Base-by-base conservation (phyloP, 768 basidiomycete species). In the Boletus sp. region DNA sequence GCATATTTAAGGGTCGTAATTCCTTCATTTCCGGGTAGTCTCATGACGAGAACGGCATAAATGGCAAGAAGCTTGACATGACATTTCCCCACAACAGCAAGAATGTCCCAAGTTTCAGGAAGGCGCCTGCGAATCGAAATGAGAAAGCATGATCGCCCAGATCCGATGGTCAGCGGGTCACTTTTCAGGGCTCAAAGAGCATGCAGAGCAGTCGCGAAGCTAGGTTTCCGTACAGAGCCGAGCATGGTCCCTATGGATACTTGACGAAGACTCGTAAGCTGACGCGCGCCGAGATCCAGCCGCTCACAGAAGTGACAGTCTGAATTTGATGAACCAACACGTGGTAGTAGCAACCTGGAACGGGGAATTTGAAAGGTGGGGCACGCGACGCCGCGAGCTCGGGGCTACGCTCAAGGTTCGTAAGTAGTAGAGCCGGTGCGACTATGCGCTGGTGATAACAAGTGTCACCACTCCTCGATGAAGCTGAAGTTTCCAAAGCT, bases 91-190 rank as follows among this genome's bases (percentile, higher is more conserved):
- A n/a, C n/a, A n/a, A n/a, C n/a, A n/a, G n/a, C n/a, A n/a, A n/a
- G n/a, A n/a, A n/a, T n/a, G n/a, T 24, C 24, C 24, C 24, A 24
- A 24, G 24, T 24, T 24, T 24, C 24, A 24, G 24, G 15, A 17
- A n/a, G 35, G 9, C 12, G 12, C 8, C 7, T 29, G 18, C 7
- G 42, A 32, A 42, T 29, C 8, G 44, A 49, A 54, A 49, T 15
- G 47, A 11, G 18, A 47, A 9, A 4, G 17, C 24, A 35, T 39
- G 30, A 2, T 35, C 20, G 4, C 20, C 51, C 47, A 33, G 47
- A 47, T 40, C 36, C 45, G 39, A 36, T 18, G n/a, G 47, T 58
- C 56, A 63, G 40, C 42, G 3, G 55, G 33, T 20, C 58, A 9
- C 17, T 49, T 44, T 5, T 12, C 14, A 46, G 30, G 28, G 42